A percentile compares a stretch with the other conserved stretches of the same genome.
Conservation (phyloP, 2,329 filamentous ascomycete genomes). For the Torrubiellomyces zombiae region DNA sequence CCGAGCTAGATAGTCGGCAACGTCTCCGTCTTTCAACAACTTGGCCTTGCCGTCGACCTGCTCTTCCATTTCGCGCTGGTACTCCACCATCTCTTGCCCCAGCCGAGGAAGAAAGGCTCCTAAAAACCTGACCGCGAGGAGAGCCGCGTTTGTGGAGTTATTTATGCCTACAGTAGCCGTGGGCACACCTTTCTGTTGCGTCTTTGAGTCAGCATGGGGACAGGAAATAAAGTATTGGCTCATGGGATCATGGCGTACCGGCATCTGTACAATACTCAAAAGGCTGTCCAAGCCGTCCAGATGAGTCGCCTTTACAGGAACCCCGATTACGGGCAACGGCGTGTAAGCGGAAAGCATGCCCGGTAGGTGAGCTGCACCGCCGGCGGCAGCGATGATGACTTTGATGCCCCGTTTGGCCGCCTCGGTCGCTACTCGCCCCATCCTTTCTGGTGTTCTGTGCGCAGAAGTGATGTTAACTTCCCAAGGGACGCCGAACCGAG, state of each 20-base stretch:
- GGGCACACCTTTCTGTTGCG: constrained; percentile 39
- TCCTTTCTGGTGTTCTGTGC: constrained; percentile 54
- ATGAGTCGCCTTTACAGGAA: constrained; percentile 58
- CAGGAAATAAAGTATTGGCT: too few relatives aligned
- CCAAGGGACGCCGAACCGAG: constrained; percentile 55
- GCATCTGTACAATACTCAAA: constrained; percentile 64
- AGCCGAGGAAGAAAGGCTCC: constrained; percentile 40
- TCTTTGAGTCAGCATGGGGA: too few relatives aligned
- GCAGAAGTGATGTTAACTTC: constrained; percentile 64
- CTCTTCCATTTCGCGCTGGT: constrained; percentile 43
- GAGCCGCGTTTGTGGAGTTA: constrained; percentile 61
- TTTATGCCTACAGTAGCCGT: constrained; percentile 66
- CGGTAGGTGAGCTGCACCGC: constrained; percentile 56
- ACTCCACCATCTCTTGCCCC: constrained; percentile 39
- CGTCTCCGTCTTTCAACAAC: constrained; percentile 37
- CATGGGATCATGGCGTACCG: constrained; percentile 23
- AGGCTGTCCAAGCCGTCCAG: constrained; percentile 57
- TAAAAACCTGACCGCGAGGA: constrained; percentile 54
- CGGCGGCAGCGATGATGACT: constrained; percentile 61
- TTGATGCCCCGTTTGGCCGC: constrained; percentile 50
- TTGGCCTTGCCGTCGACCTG: constrained; percentile 49
- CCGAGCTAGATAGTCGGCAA: constrained; percentile 33
- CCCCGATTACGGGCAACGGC: constrained; percentile 57
- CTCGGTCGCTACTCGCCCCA: constrained; percentile 48
- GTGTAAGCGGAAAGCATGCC: constrained; percentile 63